Evolutionary conservation across 2,329 filamentous ascomycete genomes (phyloP).

Genomic region (Aspergillus sclerotialis): DNA sequence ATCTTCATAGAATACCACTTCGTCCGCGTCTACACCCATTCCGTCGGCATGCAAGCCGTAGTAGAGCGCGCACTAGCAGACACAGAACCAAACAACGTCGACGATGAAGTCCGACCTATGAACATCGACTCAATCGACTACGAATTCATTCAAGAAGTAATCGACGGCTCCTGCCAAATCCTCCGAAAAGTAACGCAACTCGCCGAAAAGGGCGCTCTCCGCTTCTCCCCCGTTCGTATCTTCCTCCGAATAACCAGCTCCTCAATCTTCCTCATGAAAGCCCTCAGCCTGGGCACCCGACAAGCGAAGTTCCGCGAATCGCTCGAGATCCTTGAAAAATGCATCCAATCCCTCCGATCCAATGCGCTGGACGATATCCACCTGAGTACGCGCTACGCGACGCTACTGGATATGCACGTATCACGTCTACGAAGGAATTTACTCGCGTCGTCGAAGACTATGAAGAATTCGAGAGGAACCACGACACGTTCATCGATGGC

Average conservation of each 20-base stretch:
- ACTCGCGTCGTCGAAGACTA: constrained; percentile 24
- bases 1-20: constrained; percentile 49
- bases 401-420: constrained; percentile 41
- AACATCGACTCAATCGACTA: constrained; percentile 46
- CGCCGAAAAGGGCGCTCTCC: constrained; percentile 39
- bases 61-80: constrained; percentile 46
- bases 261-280: constrained; percentile 49
- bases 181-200: constrained; percentile 45
- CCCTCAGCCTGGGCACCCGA: constrained; percentile 43
- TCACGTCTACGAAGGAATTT: constrained; percentile 34
- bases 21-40: constrained; percentile 37
- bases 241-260: constrained; percentile 49
- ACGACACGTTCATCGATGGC: constrained; percentile 23
- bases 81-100: constrained; percentile 20
- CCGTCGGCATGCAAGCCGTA: constrained; percentile 50
- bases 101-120: constrained; percentile 33
- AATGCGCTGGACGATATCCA: constrained; percentile 48
- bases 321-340: constrained; percentile 42
- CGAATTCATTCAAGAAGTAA: constrained; percentile 50
- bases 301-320: constrained; percentile 44
- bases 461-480: constrained; percentile 18
- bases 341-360: constrained; percentile 42
- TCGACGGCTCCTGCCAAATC: constrained; percentile 48
- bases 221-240: constrained; percentile 48
- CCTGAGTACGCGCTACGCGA: constrained; percentile 45